Conservation (phyloP, 768 basidiomycete genomes). For the Rickenella mellea region DNA sequence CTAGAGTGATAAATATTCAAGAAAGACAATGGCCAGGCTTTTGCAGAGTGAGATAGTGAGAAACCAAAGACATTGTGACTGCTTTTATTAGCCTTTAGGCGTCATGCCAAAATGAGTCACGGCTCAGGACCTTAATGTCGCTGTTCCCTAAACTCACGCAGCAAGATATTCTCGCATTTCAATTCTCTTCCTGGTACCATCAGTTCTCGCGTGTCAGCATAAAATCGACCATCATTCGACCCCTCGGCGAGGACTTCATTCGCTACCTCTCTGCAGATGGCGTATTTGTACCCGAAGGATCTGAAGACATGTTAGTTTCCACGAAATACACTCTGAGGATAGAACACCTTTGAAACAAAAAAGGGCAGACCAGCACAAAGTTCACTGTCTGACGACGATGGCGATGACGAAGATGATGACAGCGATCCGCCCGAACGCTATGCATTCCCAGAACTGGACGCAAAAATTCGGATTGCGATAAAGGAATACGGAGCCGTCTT, state of each 20-base stretch:
- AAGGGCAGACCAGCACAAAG: too few relatives aligned
- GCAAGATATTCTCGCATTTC: conserved; percentile 57
- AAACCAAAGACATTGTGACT: too few relatives aligned
- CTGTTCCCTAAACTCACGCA: conserved; percentile 46
- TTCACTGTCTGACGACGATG: conserved; percentile 28
- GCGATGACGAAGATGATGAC: conserved; percentile 20
- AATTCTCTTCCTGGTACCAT: conserved; percentile 84
- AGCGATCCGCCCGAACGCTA: conserved; percentile 26
- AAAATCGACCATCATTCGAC: conserved; percentile 66
- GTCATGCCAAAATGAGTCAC: too few relatives aligned
- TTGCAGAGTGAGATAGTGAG: too few relatives aligned
- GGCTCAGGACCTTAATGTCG: conserved; percentile 12
- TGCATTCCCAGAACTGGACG: conserved; percentile 78
- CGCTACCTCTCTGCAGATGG: conserved; percentile 77
- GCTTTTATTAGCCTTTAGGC: too few relatives aligned
- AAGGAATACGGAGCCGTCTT: conserved; percentile 74
- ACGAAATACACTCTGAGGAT: too few relatives aligned
- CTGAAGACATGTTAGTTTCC: conserved; percentile 59
- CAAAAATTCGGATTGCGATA: conserved; percentile 56
- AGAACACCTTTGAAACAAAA: too few relatives aligned
- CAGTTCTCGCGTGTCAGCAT: conserved; percentile 52
- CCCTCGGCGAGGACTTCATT: conserved; percentile 52
- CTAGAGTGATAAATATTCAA: too few relatives aligned
- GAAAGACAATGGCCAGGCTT: too few relatives aligned
- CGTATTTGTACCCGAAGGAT: conserved; percentile 74